Conservation (phyloP, 2,329 filamentous ascomycete genomes). For the Clarireedia sp. region DNA sequence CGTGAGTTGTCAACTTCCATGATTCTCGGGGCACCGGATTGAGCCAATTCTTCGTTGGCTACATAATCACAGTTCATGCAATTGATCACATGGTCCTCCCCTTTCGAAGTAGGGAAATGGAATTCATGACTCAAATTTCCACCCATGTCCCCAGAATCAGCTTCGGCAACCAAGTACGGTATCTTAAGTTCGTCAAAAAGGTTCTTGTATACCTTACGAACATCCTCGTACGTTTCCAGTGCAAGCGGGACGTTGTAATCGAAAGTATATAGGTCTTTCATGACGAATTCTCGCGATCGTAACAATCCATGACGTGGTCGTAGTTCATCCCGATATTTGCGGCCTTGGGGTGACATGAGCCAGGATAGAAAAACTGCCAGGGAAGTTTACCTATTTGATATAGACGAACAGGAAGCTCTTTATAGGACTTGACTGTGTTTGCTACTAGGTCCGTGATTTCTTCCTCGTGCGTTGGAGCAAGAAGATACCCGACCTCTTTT, state of each 20-base stretch:
- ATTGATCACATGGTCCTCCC: slow-evolving; percentile 77
- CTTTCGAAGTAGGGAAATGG: slow-evolving; percentile 69
- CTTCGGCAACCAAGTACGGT: slow-evolving; percentile 76
- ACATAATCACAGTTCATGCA: slow-evolving; percentile 68
- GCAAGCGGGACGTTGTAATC: slow-evolving; percentile 63
- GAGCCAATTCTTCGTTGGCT: slow-evolving; percentile 81
- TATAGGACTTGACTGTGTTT: slow-evolving; percentile 69
- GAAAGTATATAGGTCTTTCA: slow-evolving; percentile 99
- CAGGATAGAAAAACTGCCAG: background rate
- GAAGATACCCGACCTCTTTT: slow-evolving; percentile 63
- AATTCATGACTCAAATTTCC: slow-evolving; percentile 92
- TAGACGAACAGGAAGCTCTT: slow-evolving; percentile 73
- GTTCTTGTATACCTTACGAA: slow-evolving; percentile 63
- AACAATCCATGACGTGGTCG: slow-evolving; percentile 82
- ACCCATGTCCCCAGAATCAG: slow-evolving; percentile 94
- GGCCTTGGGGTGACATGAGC: slow-evolving; percentile 40
- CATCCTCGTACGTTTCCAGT: slow-evolving; percentile 68
- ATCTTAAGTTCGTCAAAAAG: slow-evolving; percentile 79
- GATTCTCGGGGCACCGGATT: slow-evolving; percentile 10
- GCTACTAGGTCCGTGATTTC: slow-evolving; percentile 82
- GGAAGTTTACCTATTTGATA: slow-evolving; percentile 74
- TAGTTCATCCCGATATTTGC: slow-evolving; percentile 91
- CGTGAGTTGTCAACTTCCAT: background rate
- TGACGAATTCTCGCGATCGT: slow-evolving; percentile 82
- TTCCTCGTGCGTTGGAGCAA: slow-evolving; percentile 93